phyloP scores from a whole-genome alignment of 257 asterid species.

The Cynanchum wilfordii region DNA sequence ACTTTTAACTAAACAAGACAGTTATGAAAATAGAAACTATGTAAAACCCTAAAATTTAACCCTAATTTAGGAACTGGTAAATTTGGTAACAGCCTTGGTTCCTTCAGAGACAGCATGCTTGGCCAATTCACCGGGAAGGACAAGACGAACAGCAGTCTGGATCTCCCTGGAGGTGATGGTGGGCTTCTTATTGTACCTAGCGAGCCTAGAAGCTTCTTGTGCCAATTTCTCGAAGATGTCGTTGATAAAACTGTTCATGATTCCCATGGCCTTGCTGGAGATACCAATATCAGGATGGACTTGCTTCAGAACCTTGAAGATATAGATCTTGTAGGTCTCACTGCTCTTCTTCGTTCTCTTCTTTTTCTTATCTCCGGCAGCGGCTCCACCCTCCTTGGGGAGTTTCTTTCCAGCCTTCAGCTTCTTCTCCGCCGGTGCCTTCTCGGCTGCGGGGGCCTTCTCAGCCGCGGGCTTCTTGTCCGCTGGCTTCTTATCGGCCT shows the following conservation, averaged over 20 bases:
- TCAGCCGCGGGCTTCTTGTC: constrained; percentile 44
- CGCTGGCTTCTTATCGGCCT: constrained; percentile 52
- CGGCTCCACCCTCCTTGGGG: constrained; percentile 42
- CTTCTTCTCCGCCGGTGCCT: constrained; percentile 55
- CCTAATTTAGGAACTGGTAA: constrained; percentile 43
- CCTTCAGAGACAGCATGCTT: constrained; percentile 68
- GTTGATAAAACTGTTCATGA: constrained; percentile 67
- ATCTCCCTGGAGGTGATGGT: constrained; percentile 67
- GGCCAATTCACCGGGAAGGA: constrained; percentile 63
- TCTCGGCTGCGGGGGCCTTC: constrained; percentile 29
- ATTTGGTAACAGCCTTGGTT: constrained; percentile 66
- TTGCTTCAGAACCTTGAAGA: constrained; percentile 65
- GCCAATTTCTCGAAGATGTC: constrained; percentile 67
- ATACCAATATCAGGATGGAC: constrained; percentile 69
- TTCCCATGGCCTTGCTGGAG: constrained; percentile 71
- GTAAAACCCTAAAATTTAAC: background rate
- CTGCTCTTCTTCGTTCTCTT: constrained; percentile 38
- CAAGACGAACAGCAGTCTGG: constrained; percentile 61
- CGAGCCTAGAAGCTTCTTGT: constrained; percentile 43
- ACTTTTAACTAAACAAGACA: background rate
- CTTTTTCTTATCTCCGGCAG: constrained; percentile 60
- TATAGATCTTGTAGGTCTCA: constrained; percentile 70
- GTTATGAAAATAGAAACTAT: background rate
- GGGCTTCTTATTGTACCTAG: constrained; percentile 65
- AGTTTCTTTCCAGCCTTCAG: constrained; percentile 59